Conservation (phyloP, 805 yeast genomes). For the Spencermartinsiella europaea region DNA sequence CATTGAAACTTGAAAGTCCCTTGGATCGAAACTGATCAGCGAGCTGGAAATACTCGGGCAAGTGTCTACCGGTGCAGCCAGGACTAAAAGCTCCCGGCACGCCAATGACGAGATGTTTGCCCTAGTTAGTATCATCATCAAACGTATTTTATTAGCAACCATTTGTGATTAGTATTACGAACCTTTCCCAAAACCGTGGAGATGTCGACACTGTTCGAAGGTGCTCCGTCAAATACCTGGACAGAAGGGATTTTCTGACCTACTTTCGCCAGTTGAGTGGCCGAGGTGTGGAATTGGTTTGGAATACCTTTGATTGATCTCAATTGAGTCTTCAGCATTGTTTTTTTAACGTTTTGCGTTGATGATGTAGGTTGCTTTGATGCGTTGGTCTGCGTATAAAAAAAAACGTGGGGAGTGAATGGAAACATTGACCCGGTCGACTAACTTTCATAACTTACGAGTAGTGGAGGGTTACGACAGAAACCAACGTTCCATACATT, state of each 20-base stretch:
- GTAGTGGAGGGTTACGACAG: too few species aligned
- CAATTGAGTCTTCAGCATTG: slow-evolving; percentile 5
- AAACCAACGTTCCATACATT: too few species aligned
- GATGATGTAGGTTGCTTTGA: too few species aligned
- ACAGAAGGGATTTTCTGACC: slow-evolving; percentile 62
- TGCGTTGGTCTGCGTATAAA: too few species aligned
- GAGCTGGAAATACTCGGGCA: slow-evolving; percentile 64
- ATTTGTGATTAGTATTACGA: too few species aligned
- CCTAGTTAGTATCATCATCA: slow-evolving; percentile 22
- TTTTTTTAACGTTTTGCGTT: too few species aligned
- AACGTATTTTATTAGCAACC: background rate
- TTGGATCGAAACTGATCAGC: slow-evolving; percentile 50
- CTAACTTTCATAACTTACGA: too few species aligned
- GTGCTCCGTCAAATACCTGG: slow-evolving; percentile 53
- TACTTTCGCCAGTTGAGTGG: slow-evolving; percentile 37
- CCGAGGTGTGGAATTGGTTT: slow-evolving; percentile 19
- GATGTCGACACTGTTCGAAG: slow-evolving; percentile 56
- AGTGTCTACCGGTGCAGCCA: slow-evolving; percentile 65
- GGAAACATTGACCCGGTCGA: too few species aligned
- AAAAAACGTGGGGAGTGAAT: too few species aligned
- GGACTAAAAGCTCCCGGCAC: slow-evolving; percentile 81
- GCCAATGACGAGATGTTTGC: slow-evolving; percentile 53
- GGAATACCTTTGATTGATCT: background rate
- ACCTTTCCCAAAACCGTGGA: slow-evolving; percentile 38
- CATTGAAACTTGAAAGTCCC: slow-evolving; percentile 59